Evolutionary conservation across 805 yeast species (phyloP).

Genomic region (Pichia gijzeniarum): DNA sequence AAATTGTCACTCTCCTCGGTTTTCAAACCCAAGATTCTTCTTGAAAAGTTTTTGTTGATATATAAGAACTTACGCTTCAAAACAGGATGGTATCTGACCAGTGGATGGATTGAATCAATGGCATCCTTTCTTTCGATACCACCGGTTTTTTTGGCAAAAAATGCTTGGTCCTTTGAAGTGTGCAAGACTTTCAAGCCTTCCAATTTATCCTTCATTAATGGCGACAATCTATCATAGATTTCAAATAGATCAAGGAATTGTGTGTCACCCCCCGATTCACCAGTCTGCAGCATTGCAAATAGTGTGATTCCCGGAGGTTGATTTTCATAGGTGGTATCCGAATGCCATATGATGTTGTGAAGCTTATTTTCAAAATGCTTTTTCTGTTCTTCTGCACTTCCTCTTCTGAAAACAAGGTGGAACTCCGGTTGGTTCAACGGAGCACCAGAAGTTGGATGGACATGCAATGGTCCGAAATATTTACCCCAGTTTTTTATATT

Average conservation of each 20-base stretch:
- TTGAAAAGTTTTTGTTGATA: constrained; percentile 55
- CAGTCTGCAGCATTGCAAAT: constrained; percentile 50
- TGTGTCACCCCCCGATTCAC: constrained; percentile 74
- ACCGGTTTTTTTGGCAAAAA: constrained; percentile 46
- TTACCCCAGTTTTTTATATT: constrained; percentile 46
- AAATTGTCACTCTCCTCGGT: constrained; percentile 62
- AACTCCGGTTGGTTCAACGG: constrained; percentile 54
- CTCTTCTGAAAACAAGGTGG: constrained; percentile 53
- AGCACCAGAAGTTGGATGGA: constrained; percentile 72
- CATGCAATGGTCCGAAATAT: constrained; percentile 65
- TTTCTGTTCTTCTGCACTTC: constrained; percentile 33
- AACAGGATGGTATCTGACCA: constrained; percentile 69
- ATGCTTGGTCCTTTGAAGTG: constrained; percentile 67
- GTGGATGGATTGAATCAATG: constrained; percentile 59
- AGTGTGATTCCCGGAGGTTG: constrained; percentile 71
- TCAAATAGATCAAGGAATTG: constrained; percentile 61
- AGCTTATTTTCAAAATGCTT: constrained; percentile 32
- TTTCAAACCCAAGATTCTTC: constrained; percentile 65
- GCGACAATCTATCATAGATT: constrained; percentile 67
- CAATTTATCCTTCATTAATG: constrained; percentile 51
- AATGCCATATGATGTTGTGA: constrained; percentile 52
- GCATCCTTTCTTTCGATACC: constrained; percentile 61
- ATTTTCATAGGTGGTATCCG: constrained; percentile 68
- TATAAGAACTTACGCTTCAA: constrained; percentile 53
- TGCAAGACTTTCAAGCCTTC: constrained; percentile 62